Evolutionary conservation across 2,329 filamentous ascomycete species (phyloP).

Genomic region (Rhynchosporium agropyri): DNA sequence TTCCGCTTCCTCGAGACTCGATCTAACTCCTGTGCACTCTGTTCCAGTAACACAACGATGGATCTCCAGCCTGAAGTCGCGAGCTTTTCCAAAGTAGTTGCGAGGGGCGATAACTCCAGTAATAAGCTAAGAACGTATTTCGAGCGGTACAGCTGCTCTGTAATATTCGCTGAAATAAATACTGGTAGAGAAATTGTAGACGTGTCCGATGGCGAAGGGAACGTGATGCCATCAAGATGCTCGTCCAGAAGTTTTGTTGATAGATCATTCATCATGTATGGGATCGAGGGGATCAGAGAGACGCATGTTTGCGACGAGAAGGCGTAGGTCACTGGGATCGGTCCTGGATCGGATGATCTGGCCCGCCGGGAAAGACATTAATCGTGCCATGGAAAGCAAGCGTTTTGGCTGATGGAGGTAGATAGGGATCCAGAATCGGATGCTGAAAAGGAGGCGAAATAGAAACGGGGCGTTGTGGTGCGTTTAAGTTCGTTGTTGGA

Average conservation of each 20-base stretch:
- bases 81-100: neutral
- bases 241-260: slow-evolving; percentile 9
- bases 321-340: slow-evolving; percentile 14
- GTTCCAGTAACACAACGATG: slow-evolving; percentile 12
- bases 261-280: slow-evolving; percentile 16
- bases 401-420: neutral
- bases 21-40: slow-evolving; percentile 14
- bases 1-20: slow-evolving; percentile 5
- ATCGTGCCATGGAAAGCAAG: slow-evolving; percentile 14
- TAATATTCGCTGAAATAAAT: slow-evolving; percentile 17
- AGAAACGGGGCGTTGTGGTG: neutral
- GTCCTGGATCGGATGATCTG: slow-evolving; percentile 6
- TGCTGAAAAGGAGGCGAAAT: slow-evolving; percentile 17
- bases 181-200: slow-evolving; percentile 7
- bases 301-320: slow-evolving; percentile 12
- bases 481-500: slow-evolving; percentile 3
- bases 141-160: slow-evolving; percentile 18
- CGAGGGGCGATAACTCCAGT: slow-evolving; percentile 17
- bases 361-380: neutral
- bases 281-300: neutral
- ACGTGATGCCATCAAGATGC: slow-evolving; percentile 13
- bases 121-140: slow-evolving; percentile 15
- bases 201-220: slow-evolving; percentile 1
- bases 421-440: slow-evolving; percentile 6
- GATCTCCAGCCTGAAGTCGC: slow-evolving; percentile 8